Conservation (phyloP, 2,329 filamentous ascomycete species). For the Cryphonectria carpinicola region DNA sequence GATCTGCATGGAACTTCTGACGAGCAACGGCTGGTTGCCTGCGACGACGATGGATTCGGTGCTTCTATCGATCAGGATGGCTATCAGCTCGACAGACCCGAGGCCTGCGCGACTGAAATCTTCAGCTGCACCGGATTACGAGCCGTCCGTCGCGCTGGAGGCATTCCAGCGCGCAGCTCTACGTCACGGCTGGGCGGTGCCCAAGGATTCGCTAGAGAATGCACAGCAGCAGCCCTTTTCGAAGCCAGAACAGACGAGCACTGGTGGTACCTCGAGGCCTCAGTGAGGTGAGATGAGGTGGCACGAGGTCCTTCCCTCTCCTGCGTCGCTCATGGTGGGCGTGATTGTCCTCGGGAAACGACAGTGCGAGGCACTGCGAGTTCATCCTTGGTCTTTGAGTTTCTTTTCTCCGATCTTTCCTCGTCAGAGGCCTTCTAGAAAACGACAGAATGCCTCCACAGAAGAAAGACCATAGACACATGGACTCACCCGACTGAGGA, state of each 20-base stretch:
- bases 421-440: too few species aligned
- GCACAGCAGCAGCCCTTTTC: constrained; percentile 31
- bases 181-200: constrained; percentile 74
- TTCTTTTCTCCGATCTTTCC: too few species aligned
- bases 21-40: constrained; percentile 80
- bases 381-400: too few species aligned
- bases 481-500: too few species aligned
- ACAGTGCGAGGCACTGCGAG: too few species aligned
- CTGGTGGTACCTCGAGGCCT: neutral
- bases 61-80: constrained; percentile 78
- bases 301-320: neutral
- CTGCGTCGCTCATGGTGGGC: neutral
- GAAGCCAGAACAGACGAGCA: accelerated
- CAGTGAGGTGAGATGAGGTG: neutral
- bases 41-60: constrained; percentile 77
- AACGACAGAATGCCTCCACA: too few species aligned
- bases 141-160: constrained; percentile 69
- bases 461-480: too few species aligned
- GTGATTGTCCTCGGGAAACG: too few species aligned
- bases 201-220: constrained; percentile 61
- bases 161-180: constrained; percentile 73
- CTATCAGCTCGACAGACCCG: constrained; percentile 70
- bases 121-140: constrained; percentile 56
- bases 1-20: constrained; percentile 82
- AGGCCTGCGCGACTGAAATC: constrained; percentile 69